Base-by-base conservation (phyloP, 2,329 filamentous ascomycete genomes). In the Phoma sp. region DNA sequence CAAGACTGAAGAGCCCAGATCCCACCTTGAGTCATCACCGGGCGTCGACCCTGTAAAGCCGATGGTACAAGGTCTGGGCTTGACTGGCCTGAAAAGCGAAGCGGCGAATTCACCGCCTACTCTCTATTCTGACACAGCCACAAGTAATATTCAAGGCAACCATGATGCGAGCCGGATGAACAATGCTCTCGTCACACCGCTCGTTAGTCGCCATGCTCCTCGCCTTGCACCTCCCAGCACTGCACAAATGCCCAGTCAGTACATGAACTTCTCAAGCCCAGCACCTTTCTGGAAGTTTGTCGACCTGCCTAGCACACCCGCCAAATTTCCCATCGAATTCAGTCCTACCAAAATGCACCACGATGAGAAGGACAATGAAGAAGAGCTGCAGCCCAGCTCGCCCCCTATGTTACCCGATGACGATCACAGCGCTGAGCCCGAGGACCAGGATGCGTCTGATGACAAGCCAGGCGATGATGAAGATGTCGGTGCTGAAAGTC, bases 221-320 rank as follows among this genome's bases (percentile, higher is more conserved):
- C 85, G 84, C 62, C 82, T 93, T 36, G 89, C 88, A 1, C 91
- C 91, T 27, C 90, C 90, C 0, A 92, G 89, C 66, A 93, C 90
- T 5, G 86, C 89, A 4, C 89, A 93, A 69, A 82, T 90, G 50
- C 91, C 91, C 8, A 93, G 89, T 68, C 89, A 92, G 67, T 90
- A 91, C 72, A 91, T 93, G 84, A 89, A 90, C 30, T 92, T 91
- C 40, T 91, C 88, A 64, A 92, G 89, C 29, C 91, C 91, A 0
- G 91, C 91, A 1, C 90, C 90, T 0, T 95, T 96, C 74, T 96
- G 91, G 91, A 92, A 90, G 72, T 95, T 90, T 73, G 87, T 89
- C 36, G 89, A 92, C 61, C 83, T 91, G 55, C 84, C 85, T 24
- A 90, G 86, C 73, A 93, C 89, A 2, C 90, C 90, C 1, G 78